Evolutionary conservation across 148 eudicot species (phyloP).

Genomic region (Polygonum maritimum): DNA sequence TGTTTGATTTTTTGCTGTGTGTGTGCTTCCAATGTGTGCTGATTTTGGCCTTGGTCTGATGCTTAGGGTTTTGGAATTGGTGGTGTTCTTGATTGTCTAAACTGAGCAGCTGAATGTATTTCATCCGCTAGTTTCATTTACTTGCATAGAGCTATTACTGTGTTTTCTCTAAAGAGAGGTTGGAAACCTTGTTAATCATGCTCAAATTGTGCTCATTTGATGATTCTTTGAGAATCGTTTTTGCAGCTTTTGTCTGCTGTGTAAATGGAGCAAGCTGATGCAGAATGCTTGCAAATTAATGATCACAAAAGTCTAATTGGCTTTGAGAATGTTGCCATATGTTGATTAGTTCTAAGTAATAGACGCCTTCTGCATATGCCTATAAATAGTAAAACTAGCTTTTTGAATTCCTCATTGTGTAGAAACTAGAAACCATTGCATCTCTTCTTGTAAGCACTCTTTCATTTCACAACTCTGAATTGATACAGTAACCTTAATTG

Average conservation of each 20-base stretch:
- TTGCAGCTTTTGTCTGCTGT: not conserved
- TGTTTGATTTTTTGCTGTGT: constrained; percentile 2
- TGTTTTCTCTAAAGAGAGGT: no score
- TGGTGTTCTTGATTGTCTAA: not conserved
- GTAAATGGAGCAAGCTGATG: not conserved
- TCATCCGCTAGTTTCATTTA: not conserved
- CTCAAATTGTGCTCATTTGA: not conserved
- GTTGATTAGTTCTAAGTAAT: not conserved
- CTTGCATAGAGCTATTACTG: no score
- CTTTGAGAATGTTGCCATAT: not conserved
- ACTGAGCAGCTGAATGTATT: not conserved
- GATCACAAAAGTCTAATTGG: not conserved
- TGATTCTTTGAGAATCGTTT: not conserved
- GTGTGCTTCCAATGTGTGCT: not conserved
- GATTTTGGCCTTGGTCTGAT: not conserved
- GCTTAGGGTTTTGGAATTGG: no score
- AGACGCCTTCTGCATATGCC: not conserved
- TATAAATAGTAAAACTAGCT: not conserved
- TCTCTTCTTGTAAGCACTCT: not conserved
- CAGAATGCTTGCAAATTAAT: not conserved
- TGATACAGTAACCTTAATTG: not conserved
- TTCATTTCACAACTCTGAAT: not conserved
- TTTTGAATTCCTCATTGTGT: not conserved
- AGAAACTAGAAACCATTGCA: not conserved
- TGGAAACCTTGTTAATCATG: not conserved